These are phyloP conservation scores for Venturia asperata DNA, from an alignment of 2,329 filamentous ascomycete species.

Conservation along the genomic window DNA sequence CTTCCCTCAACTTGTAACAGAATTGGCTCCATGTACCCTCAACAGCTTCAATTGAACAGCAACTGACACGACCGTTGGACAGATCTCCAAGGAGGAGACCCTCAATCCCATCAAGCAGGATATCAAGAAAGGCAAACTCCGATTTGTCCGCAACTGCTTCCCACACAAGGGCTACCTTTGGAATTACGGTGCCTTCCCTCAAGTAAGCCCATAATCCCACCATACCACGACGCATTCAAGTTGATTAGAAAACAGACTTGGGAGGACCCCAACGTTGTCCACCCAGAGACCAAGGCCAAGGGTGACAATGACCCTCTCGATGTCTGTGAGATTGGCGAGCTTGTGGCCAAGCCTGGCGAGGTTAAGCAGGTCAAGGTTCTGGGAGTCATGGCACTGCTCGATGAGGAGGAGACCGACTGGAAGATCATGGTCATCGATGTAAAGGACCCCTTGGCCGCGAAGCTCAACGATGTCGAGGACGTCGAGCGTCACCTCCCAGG, in stretches of 20 bases:
- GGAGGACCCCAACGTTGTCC: slow-evolving; percentile 93
- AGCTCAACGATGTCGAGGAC: slow-evolving; percentile 98
- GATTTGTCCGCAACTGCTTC: slow-evolving; percentile 99
- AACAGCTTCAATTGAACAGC: neutral
- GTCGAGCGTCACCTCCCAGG: slow-evolving; percentile 97
- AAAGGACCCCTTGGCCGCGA: slow-evolving; percentile 91
- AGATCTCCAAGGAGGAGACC: slow-evolving; percentile 98
- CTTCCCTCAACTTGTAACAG: neutral
- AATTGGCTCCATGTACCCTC: neutral
- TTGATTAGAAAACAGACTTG: slow-evolving; percentile 62
- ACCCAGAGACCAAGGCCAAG: slow-evolving; percentile 99
- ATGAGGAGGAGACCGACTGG: slow-evolving; percentile 99
- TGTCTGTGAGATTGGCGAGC: slow-evolving; percentile 98
- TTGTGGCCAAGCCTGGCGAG: slow-evolving; percentile 91
- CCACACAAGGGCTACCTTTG: slow-evolving; percentile 99
- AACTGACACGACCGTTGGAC: slow-evolving; percentile 21
- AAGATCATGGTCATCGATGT: slow-evolving; percentile 99
- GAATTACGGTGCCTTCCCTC: slow-evolving; percentile 99
- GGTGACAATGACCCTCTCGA: slow-evolving; percentile 99
- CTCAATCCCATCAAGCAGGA: slow-evolving; percentile 99
- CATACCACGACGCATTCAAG: slow-evolving; percentile 4
- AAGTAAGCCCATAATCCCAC: slow-evolving; percentile 51
- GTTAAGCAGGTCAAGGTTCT: slow-evolving; percentile 99
- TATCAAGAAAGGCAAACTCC: slow-evolving; percentile 98
- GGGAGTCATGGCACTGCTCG: slow-evolving; percentile 96